Evolutionary conservation across 1,284 basidiomycete species (phyloP), one percentile per base, ranked within the genome.

Genomic region (Apiotrichum akiyoshidainum): DNA sequence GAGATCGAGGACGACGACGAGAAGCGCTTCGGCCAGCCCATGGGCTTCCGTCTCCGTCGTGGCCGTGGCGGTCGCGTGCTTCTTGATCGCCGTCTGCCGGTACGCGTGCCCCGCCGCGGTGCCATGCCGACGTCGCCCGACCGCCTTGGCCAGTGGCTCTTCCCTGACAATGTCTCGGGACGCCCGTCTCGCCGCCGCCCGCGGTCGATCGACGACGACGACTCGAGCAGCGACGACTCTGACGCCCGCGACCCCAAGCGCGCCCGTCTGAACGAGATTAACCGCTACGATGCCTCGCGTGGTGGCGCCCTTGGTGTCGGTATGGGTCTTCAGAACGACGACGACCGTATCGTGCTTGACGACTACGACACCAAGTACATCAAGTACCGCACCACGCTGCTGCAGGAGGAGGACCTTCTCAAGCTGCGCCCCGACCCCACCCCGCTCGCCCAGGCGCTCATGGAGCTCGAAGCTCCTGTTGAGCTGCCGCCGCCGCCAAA

Each of bases 51-150:
- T 58, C 70, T 88, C 51, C 86, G 92, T 12, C 74, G 83, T 58
- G 92, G 90, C 9, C 88, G 92, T 60, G 90, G 89, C 46, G 92
- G 93, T 5, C 83, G 89, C 34, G 74, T 87, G n/a, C 79, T 86
- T 62, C 69, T 96, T 9, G 93, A 96, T 76, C 84, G 92, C 47
- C 84, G 87, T 14, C 76, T 81, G 53, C 73, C 80, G 9, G 69
- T 65, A 9, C 57, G 60, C 37, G 56, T 65, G 14, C 22, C 61
- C 19, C 61, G 69, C 21, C 67, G 66, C 10, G 63, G 66, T 13
- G 48, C 61, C 10, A 65, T 57, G 39, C 69, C 71, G 1, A 34
- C 66, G 17, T 62, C 64, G 8, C 56, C 66, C 1, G 64, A 65
- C 5, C 63, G 60, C 16, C 57, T 66, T 19, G 50, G 61, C 4